Percentiles rank a stretch among this genome's conserved stretches.
phyloP scores from a whole-genome alignment of 768 basidiomycete genomes.

The Naganishia vishniacii region DNA sequence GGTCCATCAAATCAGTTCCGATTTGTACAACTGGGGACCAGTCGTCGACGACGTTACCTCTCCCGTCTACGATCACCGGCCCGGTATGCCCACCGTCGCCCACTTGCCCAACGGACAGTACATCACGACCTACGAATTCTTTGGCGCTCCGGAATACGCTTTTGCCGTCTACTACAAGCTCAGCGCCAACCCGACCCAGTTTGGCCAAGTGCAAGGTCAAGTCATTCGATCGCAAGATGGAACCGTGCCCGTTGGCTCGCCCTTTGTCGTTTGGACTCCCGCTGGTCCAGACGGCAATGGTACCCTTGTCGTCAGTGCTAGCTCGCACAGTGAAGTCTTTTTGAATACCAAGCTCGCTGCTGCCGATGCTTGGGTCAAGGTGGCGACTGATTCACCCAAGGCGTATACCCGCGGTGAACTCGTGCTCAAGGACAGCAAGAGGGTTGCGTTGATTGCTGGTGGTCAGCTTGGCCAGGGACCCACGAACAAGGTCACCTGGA shows the following conservation, averaged over 20 bases:
- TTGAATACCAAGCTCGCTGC: slow-evolving; percentile 25
- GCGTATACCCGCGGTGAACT: slow-evolving; percentile 22
- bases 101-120: slow-evolving; percentile 25
- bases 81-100: slow-evolving; percentile 31
- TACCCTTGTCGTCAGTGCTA: slow-evolving; percentile 28
- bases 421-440: slow-evolving; percentile 21
- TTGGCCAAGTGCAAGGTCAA: slow-evolving; percentile 21
- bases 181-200: slow-evolving; percentile 24
- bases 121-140: slow-evolving; percentile 33
- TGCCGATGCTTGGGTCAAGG: slow-evolving; percentile 20
- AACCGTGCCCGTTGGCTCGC: slow-evolving; percentile 24
- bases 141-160: slow-evolving; percentile 26
- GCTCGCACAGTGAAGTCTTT: slow-evolving; percentile 25
- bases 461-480: slow-evolving; percentile 20
- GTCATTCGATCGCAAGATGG: slow-evolving; percentile 22
- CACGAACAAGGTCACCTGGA: slow-evolving; percentile 25
- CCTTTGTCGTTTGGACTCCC: slow-evolving; percentile 29
- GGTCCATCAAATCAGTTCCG: slow-evolving; percentile 29
- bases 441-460: slow-evolving; percentile 25
- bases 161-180: slow-evolving; percentile 35
- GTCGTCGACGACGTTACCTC: slow-evolving; percentile 28
- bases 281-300: slow-evolving; percentile 25
- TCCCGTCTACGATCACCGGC: slow-evolving; percentile 26
- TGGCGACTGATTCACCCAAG: slow-evolving; percentile 15
- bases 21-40: slow-evolving; percentile 29